A percentile compares a stretch with the other conserved stretches of the same genome.
Conservation (phyloP, 73 alveolate species). For the Tetrahymena elliotti region DNA sequence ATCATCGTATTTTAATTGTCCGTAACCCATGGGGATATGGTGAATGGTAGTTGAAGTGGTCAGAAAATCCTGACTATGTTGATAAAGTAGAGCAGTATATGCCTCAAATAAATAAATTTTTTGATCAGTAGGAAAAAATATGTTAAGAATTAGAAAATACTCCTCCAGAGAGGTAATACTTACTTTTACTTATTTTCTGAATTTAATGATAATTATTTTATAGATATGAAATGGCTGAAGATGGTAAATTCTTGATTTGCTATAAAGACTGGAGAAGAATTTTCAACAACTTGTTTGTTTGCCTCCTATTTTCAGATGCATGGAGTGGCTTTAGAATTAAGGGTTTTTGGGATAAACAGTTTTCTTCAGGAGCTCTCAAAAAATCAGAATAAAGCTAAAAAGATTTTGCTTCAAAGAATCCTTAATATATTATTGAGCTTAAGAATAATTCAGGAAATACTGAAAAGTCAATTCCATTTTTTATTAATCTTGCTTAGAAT, state of each 20-base stretch:
- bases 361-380: constrained; percentile 69
- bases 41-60: constrained; percentile 36
- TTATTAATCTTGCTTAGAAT: constrained; percentile 52
- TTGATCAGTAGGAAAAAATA: background rate
- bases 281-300: constrained; percentile 31
- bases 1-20: constrained; percentile 7
- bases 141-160: background rate
- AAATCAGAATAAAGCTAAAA: constrained; percentile 2
- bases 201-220: background rate
- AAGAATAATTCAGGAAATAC: constrained; percentile 54
- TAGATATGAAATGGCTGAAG: constrained; percentile 48
- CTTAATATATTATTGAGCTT: constrained; percentile 23
- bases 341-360: background rate
- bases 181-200: background rate
- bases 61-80: constrained; percentile 26
- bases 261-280: constrained; percentile 80
- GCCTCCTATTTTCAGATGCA: constrained; percentile 67
- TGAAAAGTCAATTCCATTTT: constrained; percentile 65
- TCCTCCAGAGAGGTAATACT: constrained; percentile 49
- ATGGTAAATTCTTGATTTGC: constrained; percentile 96
- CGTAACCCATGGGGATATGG: constrained; percentile 46
- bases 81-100: constrained; percentile 17
- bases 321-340: constrained; percentile 79
- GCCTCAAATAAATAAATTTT: constrained; percentile 13
- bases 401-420: constrained; percentile 27